Evolutionary conservation across 495 filamentous ascomycete species (phyloP).

Genomic region (Umbilicaria muhlenbergii): DNA sequence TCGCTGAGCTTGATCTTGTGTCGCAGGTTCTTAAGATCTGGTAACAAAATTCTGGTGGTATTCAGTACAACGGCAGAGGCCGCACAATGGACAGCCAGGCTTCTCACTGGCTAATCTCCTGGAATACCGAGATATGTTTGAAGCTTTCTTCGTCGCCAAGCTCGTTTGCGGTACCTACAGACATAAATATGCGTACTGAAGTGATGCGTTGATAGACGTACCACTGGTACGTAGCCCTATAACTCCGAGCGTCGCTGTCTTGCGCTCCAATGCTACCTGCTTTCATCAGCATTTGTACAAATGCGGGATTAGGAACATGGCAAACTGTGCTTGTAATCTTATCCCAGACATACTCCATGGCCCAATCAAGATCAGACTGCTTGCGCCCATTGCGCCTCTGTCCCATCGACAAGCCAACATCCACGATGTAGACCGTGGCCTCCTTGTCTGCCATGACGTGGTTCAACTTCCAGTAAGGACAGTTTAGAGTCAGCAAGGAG

Average conservation of each 20-base stretch:
- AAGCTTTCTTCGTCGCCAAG: slow-evolving; percentile 50
- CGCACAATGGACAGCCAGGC: background rate
- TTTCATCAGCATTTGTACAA: slow-evolving; percentile 2
- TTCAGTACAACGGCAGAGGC: background rate
- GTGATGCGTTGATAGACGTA: slow-evolving; percentile 14
- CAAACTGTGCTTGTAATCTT: slow-evolving; percentile 65
- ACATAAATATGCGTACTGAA: slow-evolving; percentile 6
- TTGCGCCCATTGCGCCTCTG: slow-evolving; percentile 54
- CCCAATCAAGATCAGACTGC: slow-evolving; percentile 74
- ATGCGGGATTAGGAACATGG: slow-evolving; percentile 2
- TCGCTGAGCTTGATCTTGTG: slow-evolving; percentile 44
- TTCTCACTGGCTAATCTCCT: slow-evolving; percentile 48
- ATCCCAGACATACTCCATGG: slow-evolving; percentile 93
- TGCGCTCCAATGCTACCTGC: slow-evolving; percentile 67
- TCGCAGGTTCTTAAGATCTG: slow-evolving; percentile 47
- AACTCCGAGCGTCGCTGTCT: slow-evolving; percentile 66
- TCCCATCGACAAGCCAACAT: slow-evolving; percentile 73
- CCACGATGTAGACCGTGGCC: slow-evolving; percentile 81
- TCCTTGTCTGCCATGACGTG: slow-evolving; percentile 78
- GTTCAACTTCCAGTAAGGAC: too few relatives aligned
- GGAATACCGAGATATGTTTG: slow-evolving; percentile 60
- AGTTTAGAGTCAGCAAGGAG: too few relatives aligned
- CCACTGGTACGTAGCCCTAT: slow-evolving; percentile 69
- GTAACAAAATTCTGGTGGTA: slow-evolving; percentile 44
- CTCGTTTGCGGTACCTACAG: slow-evolving; percentile 49